phyloP scores from a whole-genome alignment of 345 rosid species.

The Eucalyptus marginata region DNA sequence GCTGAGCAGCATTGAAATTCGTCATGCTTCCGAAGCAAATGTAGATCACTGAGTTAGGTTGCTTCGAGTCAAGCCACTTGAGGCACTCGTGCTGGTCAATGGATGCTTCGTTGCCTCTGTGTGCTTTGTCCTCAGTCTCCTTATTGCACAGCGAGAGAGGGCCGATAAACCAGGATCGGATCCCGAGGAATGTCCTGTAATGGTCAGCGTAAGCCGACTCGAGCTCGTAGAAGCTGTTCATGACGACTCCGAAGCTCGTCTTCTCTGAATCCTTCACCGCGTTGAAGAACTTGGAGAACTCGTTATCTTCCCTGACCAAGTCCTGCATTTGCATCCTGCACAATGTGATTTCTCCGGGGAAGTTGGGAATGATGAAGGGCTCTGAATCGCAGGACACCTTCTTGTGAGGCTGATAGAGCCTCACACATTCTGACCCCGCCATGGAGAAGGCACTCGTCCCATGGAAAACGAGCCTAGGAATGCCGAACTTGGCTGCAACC shows the following conservation, averaged over 20 bases:
- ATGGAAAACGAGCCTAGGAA: conserved; percentile 22
- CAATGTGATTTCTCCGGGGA: conserved; percentile 16
- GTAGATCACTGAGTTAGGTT: conserved; percentile 28
- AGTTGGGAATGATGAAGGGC: conserved; percentile 8
- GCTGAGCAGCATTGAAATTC: conserved; percentile 5
- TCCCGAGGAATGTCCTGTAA: conserved; percentile 19
- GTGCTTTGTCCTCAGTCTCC: no score
- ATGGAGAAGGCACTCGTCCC: background rate
- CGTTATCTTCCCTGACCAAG: background rate
- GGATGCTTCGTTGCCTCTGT: background rate
- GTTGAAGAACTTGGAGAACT: background rate
- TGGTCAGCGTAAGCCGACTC: conserved; percentile 39
- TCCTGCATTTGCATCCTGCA: conserved; percentile 2
- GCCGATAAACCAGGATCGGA: conserved; percentile 52
- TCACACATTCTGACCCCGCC: background rate
- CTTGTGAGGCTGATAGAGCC: background rate
- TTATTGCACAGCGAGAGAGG: conserved; percentile 17
- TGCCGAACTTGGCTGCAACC: conserved; percentile 5
- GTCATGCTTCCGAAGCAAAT: conserved; percentile 22
- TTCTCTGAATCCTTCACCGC: conserved; percentile 19
- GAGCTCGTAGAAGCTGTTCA: conserved; percentile 73
- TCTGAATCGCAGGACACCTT: conserved; percentile 13
- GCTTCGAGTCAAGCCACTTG: conserved; percentile 24
- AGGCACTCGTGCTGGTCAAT: conserved; percentile 17
- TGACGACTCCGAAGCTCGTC: conserved; percentile 41